Evolutionary conservation across 2,329 filamentous ascomycete genomes (phyloP).

Genomic region (Fonsecaea nubica): DNA sequence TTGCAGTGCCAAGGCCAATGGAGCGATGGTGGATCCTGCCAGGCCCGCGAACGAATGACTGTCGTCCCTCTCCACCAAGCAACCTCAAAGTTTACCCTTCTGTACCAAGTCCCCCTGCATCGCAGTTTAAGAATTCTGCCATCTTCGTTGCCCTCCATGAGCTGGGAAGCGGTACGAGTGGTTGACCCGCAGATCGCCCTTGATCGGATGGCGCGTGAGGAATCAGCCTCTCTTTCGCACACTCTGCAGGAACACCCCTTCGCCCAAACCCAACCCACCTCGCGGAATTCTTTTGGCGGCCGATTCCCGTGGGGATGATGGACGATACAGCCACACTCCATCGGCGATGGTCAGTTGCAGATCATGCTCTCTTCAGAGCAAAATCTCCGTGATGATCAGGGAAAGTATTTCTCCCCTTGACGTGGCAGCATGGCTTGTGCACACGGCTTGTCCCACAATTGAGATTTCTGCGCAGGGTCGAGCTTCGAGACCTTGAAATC

Average conservation of each 20-base stretch:
- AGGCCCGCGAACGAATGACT: neutral
- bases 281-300: neutral
- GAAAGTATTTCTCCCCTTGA: neutral
- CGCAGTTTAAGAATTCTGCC: neutral
- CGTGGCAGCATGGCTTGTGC: neutral
- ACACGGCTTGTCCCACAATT: conserved; percentile 1
- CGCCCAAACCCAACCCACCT: neutral
- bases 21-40: neutral
- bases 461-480: neutral
- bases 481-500: neutral
- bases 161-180: no score
- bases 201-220: neutral
- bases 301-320: neutral
- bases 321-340: neutral
- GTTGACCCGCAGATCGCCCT: neutral
- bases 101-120: neutral
- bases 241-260: neutral
- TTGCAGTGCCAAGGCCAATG: conserved; percentile 6
- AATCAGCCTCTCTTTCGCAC: neutral
- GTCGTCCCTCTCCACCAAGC: neutral
- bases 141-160: neutral
- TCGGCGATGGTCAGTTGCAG: neutral
- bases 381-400: conserved; percentile 7
- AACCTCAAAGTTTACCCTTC: conserved; percentile 5
- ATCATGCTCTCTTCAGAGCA: conserved; percentile 5